Evolutionary conservation across 2,329 filamentous ascomycete species (phyloP).

Genomic region (Beauveria sp.): DNA sequence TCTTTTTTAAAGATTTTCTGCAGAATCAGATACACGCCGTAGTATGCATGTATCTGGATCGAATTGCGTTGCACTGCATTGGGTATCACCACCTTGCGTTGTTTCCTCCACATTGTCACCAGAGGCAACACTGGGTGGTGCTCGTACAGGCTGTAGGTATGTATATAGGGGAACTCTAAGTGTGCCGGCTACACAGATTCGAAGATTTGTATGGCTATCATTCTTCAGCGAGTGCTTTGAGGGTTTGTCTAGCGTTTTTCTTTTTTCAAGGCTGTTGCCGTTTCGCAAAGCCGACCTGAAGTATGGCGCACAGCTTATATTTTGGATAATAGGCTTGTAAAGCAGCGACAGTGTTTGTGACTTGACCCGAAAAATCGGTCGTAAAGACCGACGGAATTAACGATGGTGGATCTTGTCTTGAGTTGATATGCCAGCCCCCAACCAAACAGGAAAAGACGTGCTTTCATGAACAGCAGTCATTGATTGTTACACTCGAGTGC

Average conservation of each 20-base stretch:
- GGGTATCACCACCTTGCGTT: neutral
- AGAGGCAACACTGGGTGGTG: neutral
- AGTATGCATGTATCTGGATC: neutral
- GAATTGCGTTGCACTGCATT: neutral
- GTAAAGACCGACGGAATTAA: neutral
- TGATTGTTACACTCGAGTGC: neutral
- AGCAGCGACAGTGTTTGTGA: neutral
- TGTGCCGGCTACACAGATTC: too few species aligned
- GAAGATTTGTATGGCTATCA: neutral
- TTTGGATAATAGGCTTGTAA: neutral
- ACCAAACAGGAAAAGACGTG: neutral
- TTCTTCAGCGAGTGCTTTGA: neutral
- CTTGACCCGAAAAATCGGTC: neutral
- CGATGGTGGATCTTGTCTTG: neutral
- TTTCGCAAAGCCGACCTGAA: neutral
- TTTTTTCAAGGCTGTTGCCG: neutral
- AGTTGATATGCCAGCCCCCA: neutral
- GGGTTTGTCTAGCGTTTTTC: too few species aligned
- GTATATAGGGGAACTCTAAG: too few species aligned
- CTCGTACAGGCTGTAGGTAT: too few species aligned
- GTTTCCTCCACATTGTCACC: neutral
- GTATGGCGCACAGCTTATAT: neutral
- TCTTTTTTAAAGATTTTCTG: neutral
- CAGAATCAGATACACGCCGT: neutral
- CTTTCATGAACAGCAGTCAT: neutral